Conservation (phyloP, 1,284 basidiomycete species). For the Apiotrichum mycotoxinovorans region DNA sequence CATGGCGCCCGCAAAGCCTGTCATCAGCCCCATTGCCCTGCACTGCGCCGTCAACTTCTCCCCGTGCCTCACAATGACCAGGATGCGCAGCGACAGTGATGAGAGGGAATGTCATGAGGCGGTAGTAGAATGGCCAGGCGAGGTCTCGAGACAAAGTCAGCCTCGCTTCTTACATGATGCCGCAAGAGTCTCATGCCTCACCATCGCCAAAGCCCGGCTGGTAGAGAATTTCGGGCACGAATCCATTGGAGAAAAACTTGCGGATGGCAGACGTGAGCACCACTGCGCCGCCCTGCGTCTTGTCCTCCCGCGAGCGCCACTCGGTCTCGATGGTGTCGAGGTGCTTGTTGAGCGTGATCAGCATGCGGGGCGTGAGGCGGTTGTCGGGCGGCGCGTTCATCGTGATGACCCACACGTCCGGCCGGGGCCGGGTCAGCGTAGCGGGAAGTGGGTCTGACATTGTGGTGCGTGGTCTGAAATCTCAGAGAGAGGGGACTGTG, state of each 20-base stretch:
- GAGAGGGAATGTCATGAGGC: constrained; percentile 51
- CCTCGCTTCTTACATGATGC: too few relatives aligned
- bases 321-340: constrained; percentile 73
- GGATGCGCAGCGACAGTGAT: constrained; percentile 79
- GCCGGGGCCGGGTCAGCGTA: constrained; percentile 31
- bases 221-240: constrained; percentile 64
- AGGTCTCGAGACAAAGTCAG: constrained; percentile 29
- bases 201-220: constrained; percentile 71
- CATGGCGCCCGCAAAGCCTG: constrained; percentile 78
- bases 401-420: constrained; percentile 38
- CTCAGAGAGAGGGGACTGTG: too few relatives aligned
- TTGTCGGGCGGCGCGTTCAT: constrained; percentile 49
- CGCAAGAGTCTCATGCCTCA: constrained; percentile 53
- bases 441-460: not conserved
- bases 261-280: constrained; percentile 70
- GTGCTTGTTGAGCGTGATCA: constrained; percentile 49
- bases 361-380: constrained; percentile 41
- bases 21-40: not conserved
- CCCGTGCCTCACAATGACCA: constrained; percentile 65
- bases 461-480: too few relatives aligned
- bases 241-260: constrained; percentile 86
- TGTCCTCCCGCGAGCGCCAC: constrained; percentile 58
- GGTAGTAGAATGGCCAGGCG: constrained; percentile 40
- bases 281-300: constrained; percentile 59
- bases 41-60: too few relatives aligned